These are phyloP conservation scores for Paramecium biaurelia DNA, from an alignment of 73 alveolate species.

Conservation along the genomic window DNA sequence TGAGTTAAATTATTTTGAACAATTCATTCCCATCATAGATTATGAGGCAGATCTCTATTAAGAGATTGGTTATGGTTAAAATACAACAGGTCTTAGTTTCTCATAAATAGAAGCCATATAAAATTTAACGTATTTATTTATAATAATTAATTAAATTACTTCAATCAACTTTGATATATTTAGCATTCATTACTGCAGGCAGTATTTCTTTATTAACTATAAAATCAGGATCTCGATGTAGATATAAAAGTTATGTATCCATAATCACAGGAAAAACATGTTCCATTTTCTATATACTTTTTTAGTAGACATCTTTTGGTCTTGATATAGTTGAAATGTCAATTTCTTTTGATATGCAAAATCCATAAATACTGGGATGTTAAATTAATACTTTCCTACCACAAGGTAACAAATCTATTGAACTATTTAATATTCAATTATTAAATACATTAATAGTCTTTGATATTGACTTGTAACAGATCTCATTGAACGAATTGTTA, in stretches of 20 bases:
- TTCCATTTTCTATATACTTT: neutral
- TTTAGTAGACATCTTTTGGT: neutral
- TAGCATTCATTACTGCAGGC: neutral
- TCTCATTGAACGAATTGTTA: neutral
- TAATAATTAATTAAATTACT: neutral
- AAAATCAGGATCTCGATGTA: constrained; percentile 6
- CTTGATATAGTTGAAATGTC: neutral
- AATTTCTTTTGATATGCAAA: neutral
- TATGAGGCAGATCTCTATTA: neutral
- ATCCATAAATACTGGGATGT: neutral
- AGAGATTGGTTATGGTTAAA: neutral
- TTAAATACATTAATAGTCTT: neutral
- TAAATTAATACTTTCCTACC: neutral
- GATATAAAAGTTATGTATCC: neutral
- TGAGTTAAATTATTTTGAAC: neutral
- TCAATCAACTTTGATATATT: neutral
- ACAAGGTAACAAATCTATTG: neutral
- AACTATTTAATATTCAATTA: neutral
- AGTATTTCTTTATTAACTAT: neutral
- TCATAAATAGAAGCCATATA: constrained; percentile 1
- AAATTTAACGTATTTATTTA: neutral
- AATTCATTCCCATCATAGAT: neutral
- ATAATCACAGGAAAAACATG: neutral
- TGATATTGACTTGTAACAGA: neutral
- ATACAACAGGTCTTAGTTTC: neutral